Evolutionary conservation across 352 stramenopile species (phyloP), one percentile per base, ranked within the genome.

Genomic region (Aphanomyces invadans): DNA sequence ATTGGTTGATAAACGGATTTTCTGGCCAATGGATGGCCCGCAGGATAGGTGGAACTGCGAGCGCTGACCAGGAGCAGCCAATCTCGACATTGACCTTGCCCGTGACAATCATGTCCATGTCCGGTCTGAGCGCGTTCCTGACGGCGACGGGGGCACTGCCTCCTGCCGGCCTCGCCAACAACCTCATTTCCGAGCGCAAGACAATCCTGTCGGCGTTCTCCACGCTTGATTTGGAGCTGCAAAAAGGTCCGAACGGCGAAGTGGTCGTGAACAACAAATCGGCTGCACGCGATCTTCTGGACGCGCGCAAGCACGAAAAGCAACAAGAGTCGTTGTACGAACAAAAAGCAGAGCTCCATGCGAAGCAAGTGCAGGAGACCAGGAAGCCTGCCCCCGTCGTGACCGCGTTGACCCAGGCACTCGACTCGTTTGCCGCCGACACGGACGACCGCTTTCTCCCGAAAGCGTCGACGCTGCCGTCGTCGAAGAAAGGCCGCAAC

Each of bases 81-180:
- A 42, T 15, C n/a, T n/a, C n/a, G n/a, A n/a, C 15, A 42, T 42
- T 42, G 15, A 7, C 49, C 21, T 33, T 19, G 49, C 19, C 15
- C 11, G 12, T 5, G 2, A 12, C 0, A 5, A 67, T 4, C 39
- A 67, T 67, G 60, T 67, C 60, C n/a, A 67, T 67, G 60, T 44
- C 60, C 26, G 48, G 60, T 33, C 49, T 67, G 49, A 67, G 60
- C 46, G 60, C 60, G 26, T 67, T 67, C 60, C 33, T 67, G 60
- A 57, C 29, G 12, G 60, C 60, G 7, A 57, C 60, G 17, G 60
- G 60, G 49, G 39, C 60, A 10, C 32, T 67, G 7, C 38, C 60
- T 15, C 60, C 60, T 28, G 60, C 60, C 17, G 48, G 60, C 32
- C 25, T 31, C 32, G 23, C 60, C 28, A 28, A 25, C 11, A 67